phyloP scores from a whole-genome alignment of 2,329 filamentous ascomycete genomes.

The Phialophora verrucosa region DNA sequence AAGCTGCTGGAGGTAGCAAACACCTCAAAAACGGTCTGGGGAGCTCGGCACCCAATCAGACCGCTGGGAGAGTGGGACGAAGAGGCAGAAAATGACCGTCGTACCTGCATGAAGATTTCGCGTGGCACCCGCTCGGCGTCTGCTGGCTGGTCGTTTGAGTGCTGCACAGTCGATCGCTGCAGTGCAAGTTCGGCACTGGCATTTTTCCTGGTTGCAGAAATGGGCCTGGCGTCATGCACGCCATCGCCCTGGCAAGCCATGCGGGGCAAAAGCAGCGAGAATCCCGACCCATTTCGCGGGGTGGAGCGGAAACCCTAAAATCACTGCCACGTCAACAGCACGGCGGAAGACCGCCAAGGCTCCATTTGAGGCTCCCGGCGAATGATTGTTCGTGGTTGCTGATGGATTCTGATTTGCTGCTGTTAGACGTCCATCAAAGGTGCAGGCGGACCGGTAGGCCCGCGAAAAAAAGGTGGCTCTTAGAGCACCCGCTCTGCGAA shows the following conservation, averaged over 20 bases:
- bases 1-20: constrained; percentile 17
- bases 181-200: constrained; percentile 33
- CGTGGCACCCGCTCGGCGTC: constrained; percentile 29
- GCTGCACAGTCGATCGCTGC: constrained; percentile 41
- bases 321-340: constrained; percentile 35
- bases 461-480: constrained; percentile 16
- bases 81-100: constrained; percentile 30
- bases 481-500: constrained; percentile 20
- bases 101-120: constrained; percentile 32
- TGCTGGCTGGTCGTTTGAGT: constrained; percentile 24
- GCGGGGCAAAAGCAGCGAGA: constrained; percentile 44
- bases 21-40: constrained; percentile 16
- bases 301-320: constrained; percentile 43
- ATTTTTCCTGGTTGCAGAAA: constrained; percentile 33
- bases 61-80: constrained; percentile 27
- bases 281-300: constrained; percentile 40
- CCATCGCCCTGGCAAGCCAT: constrained; percentile 33
- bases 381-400: constrained; percentile 30
- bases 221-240: constrained; percentile 38
- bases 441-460: constrained; percentile 17
- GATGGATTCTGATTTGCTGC: constrained; percentile 36
- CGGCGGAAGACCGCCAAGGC: constrained; percentile 37
- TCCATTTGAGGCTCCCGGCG: constrained; percentile 33
- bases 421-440: constrained; percentile 34
- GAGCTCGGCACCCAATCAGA: constrained; percentile 32